phyloP scores from a whole-genome alignment of 768 basidiomycete genomes.

The Fibroporia radiculosa region DNA sequence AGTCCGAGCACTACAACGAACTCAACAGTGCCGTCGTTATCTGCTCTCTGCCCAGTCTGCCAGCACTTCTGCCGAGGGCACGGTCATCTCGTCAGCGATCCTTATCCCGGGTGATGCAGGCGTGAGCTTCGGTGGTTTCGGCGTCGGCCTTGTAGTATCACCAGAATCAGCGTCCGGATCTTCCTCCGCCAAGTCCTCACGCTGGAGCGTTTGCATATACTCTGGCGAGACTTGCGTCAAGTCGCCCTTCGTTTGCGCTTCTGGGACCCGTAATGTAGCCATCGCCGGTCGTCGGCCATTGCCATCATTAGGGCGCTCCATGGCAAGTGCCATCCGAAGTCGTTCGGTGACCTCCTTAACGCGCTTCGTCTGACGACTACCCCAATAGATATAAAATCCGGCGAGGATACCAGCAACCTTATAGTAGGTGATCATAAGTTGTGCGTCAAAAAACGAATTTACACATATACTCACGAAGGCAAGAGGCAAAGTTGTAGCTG shows the following conservation, averaged over 20 bases:
- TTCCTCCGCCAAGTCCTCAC: conserved; percentile 4
- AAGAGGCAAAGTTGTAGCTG: conserved; percentile 59
- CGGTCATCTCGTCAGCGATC: conserved; percentile 26
- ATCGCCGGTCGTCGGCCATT: background rate
- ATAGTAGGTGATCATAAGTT: background rate
- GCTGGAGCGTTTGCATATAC: background rate
- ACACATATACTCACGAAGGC: conserved; percentile 50
- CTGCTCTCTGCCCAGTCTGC: background rate
- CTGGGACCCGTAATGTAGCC: background rate
- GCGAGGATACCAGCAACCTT: conserved; percentile 54
- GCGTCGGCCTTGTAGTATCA: background rate
- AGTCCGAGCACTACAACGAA: background rate
- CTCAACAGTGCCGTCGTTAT: background rate
- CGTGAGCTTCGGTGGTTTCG: no score
- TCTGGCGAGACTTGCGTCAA: conserved; percentile 1
- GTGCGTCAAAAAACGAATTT: background rate
- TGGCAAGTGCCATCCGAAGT: conserved; percentile 38
- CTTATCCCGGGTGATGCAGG: background rate
- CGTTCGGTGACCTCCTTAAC: conserved; percentile 55
- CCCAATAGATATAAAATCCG: conserved; percentile 67
- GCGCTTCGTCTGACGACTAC: conserved; percentile 62
- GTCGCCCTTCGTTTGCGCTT: background rate
- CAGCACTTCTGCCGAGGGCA: conserved; percentile 17
- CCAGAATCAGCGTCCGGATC: background rate
- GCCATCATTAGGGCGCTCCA: conserved; percentile 17